Percentiles rank a stretch among this genome's conserved stretches.
Conservation (phyloP, 2,329 filamentous ascomycete species). For the Tolypocladium sp. region DNA sequence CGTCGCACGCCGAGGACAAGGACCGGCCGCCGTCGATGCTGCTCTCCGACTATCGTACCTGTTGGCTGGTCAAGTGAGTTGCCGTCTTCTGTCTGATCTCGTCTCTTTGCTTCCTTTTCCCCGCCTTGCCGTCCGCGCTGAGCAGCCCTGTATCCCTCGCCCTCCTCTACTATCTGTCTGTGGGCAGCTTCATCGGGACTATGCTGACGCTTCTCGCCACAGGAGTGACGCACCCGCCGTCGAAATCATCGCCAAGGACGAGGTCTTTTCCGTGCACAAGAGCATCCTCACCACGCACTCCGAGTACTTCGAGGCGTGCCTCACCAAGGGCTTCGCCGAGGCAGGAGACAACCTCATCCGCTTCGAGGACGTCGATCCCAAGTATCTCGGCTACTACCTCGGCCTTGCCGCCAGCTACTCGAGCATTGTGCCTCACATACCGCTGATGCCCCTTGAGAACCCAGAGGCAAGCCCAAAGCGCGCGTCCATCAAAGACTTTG, state of each 20-base stretch:
- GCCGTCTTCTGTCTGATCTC: not conserved
- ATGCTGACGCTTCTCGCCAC: not conserved
- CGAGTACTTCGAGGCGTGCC: conserved; percentile 22
- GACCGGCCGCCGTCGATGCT: conserved; percentile 12
- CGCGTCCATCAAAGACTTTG: conserved; percentile 19
- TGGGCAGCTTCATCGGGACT: not conserved
- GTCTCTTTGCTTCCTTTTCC: not conserved
- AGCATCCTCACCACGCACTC: conserved; percentile 20
- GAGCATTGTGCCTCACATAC: conserved; percentile 19
- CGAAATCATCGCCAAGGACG: conserved; percentile 18
- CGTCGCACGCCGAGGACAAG: conserved; percentile 6
- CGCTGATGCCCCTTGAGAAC: conserved; percentile 11
- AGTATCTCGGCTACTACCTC: conserved; percentile 23
- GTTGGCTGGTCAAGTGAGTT: conserved; percentile 24
- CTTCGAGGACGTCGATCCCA: conserved; percentile 23
- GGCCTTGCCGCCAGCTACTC: conserved; percentile 24
- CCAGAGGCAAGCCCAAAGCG: conserved; percentile 16
- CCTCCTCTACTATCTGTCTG: not conserved
- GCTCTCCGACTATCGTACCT: conserved; percentile 19
- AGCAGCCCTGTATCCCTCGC: no score
- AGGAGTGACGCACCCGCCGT: conserved; percentile 20
- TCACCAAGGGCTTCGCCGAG: conserved; percentile 18
- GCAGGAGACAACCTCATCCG: conserved; percentile 14
- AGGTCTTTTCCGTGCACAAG: conserved; percentile 19
- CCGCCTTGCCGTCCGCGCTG: not conserved